Base-by-base conservation (phyloP, 1,284 basidiomycete species). In the Ceratobasidium sp. region DNA sequence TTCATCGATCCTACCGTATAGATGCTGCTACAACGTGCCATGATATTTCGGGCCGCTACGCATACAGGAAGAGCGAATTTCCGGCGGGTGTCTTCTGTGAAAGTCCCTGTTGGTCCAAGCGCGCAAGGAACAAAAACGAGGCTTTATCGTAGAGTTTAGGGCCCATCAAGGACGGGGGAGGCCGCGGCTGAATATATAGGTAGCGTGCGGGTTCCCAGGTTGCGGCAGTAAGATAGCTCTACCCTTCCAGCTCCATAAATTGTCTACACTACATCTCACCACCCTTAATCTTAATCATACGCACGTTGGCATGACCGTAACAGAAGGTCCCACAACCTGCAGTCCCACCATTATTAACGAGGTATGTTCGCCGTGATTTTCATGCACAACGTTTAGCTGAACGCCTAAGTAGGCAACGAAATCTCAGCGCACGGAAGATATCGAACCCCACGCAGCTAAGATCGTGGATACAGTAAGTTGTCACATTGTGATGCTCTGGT, bases 91-190 rank as follows among this genome's bases (percentile, higher is more conserved):
- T 6, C 67, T 62, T 63, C 48, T 24, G 47, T 57, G 33, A 62
- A 65, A 53, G 31, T 57, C 59, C 69, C 31, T 47, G 24, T 48
- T 41, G 56, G 69, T 19, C 59, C 69, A 73, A 73, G 59, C 31
- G 33, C 69, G 44, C 69, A 73, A 50, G 69, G 59, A 62, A 73
- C 69, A 73, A 73, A 73, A 71, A 71, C 69, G 69, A 62, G 69
- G 69, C 48, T 62, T 62, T 48, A 47, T 48, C 48, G 69, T 33
- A 62, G 69, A 62, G 50, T 62, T 51, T 51, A 41, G 41, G 57
- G 17, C 50, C 27, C 31, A 73, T 63, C 69, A 63, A 54, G 51
- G 41, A 56, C 19, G 31, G 41, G 59, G 29, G 41, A 51, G 24
- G 45, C 31, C 56, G 45, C 31, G n/a, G 24, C 22, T 11, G 57